Evolutionary conservation across 768 basidiomycete genomes (phyloP), one percentile per base, ranked within the genome.

Genomic region (Podaxis sp.): DNA sequence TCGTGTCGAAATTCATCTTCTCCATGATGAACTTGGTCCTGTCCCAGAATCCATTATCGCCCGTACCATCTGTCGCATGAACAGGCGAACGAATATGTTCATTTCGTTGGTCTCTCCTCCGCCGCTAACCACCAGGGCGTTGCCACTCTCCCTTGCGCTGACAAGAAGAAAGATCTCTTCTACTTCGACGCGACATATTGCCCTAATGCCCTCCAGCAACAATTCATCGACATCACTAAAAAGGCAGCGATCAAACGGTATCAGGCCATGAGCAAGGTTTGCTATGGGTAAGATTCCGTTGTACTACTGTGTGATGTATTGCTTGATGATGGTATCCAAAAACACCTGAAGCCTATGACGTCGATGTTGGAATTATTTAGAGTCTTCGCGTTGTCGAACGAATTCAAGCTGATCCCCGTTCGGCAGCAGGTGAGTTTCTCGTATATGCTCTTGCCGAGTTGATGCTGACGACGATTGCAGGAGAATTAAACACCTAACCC

Each of bases 101-200:
- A 96, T 24, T 85, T 99, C 2, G 91, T 99, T 40, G 97, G 96
- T 61, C 80, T 99, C 3, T 98, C 95, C 2, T 96, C 97, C 1
- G 78, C 99, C n/a, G 96, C 97, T n/a, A 99, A 99, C 72, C 99
- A 96, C 75, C 88, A 95, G 74, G 97, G 99, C 68, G 97, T 99
- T 44, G 97, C 97, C 0, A 89, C 92, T 4, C 98, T 99, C 86
- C 87, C 98, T 24, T 92, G 95, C 5, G 95, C 98, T 3, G 93
- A 99, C 72, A 86, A 88, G 60, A 84, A 85, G 51, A 95, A 93
- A 73, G 96, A 97, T 0, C 78, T 99, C 0, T 99, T 99, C 79
- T 96, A 96, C 79, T 99, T 99, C 69, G 96, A 99, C 68, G 89
- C 95, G 0, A 86, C 93, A 0, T 96, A 92, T 71, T 84, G 96